These are phyloP conservation scores for Sugiyamaella novakii DNA, from an alignment of 1,139 yeast genomes.

Conservation along the genomic window DNA sequence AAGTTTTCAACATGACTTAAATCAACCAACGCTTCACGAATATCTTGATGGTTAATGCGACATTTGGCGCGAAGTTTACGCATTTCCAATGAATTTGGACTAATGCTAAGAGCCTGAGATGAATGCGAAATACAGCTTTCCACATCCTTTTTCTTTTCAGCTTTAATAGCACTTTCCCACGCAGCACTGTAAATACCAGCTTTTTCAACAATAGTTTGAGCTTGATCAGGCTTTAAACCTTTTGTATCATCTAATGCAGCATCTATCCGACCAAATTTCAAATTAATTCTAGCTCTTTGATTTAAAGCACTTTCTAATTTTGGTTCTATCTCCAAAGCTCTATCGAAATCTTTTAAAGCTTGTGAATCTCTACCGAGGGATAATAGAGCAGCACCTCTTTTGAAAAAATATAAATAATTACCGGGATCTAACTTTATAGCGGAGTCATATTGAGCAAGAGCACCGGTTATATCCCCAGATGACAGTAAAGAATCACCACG, in stretches of 20 bases:
- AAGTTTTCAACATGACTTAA: constrained; percentile 35
- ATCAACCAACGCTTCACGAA: constrained; percentile 42
- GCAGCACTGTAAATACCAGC: constrained; percentile 16
- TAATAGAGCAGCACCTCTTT: constrained; percentile 45
- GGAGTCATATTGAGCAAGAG: constrained; percentile 59
- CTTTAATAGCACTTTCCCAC: constrained; percentile 25
- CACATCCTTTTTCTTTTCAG: constrained; percentile 30
- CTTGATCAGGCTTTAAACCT: constrained; percentile 33
- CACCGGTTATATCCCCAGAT: constrained; percentile 39
- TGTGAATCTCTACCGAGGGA: constrained; percentile 41
- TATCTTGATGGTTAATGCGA: constrained; percentile 36
- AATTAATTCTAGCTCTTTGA: constrained; percentile 41
- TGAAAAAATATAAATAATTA: constrained; percentile 42
- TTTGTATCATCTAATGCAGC: constrained; percentile 36
- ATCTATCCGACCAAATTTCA: constrained; percentile 41
- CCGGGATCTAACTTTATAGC: constrained; percentile 38
- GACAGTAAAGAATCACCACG: constrained; percentile 33
- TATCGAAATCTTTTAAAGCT: constrained; percentile 44
- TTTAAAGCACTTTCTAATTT: constrained; percentile 42
- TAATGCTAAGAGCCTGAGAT: constrained; percentile 36
- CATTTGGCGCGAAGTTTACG: constrained; percentile 41
- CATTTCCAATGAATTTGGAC: constrained; percentile 35
- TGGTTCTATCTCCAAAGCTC: constrained; percentile 41
- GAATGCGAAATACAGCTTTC: constrained; percentile 38
- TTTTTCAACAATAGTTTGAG: constrained; percentile 21